Base-by-base conservation (phyloP, 108 stramenopile genomes). In the Cyclotella kingstonii region DNA sequence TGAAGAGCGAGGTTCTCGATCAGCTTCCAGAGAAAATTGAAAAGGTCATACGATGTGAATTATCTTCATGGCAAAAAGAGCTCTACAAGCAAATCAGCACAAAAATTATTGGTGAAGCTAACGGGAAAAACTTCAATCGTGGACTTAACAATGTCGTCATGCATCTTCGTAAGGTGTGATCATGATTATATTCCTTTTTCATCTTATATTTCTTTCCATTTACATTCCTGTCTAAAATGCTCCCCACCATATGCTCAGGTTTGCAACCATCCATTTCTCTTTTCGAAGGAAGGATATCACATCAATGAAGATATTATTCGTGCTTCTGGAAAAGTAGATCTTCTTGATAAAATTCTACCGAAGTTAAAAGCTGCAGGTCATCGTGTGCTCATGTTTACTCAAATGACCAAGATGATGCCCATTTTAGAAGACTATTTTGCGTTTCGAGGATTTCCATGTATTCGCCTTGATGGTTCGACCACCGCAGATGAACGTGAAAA, bases 331-430 rank as follows among this genome's bases (percentile, higher is more conserved):
- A 99, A 99, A 74, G 50, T 99, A 15, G 81, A 82, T 8, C 80
- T 96, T 12, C 64, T 99, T 47, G 96, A 99, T 71, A 64, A 81
- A 18, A 95, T 99, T 89, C 90, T 99, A 5, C 83, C 84, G 14
- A 90, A 87, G 66, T 77, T 98, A 12, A 81, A 82, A 57, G 79
- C 80, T 12, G 95, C 83, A n/a, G 95, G 97, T 9, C 96, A 95
- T 74, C 81, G 92, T 21, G 91, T 97, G 11, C 79, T 97, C 18
- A 84, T 99, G 65, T 99, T 99, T 60, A 93, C 91, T 3, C 98
- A 99, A 70, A 96, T 98, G 95, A 96, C 95, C 2, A 77, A 82
- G 18, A 78, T 96, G 59, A 89, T 99, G 78, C 91, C 94, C 11
- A 81, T 98, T 31, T 60, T 98, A 39, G 95, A 96, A 71, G 97